phyloP scores from a whole-genome alignment of 805 yeast genomes.

The Blastobotrys terrestris region DNA sequence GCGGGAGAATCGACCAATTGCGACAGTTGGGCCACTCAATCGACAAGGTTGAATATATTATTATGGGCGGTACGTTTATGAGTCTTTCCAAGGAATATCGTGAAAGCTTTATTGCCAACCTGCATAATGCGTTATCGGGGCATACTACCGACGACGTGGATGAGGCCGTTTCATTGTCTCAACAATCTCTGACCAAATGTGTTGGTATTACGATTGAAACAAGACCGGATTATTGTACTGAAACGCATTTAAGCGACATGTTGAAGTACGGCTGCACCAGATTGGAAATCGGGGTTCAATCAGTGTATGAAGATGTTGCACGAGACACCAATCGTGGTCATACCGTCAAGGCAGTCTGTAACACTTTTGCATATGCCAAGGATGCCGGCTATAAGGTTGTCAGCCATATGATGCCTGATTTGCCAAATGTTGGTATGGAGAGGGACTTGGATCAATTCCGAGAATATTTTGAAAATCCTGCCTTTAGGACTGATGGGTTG shows the following conservation, averaged over 20 bases:
- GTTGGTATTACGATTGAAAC: slow-evolving; percentile 98
- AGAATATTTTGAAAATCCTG: slow-evolving; percentile 96
- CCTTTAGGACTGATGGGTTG: slow-evolving; percentile 92
- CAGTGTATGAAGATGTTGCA: slow-evolving; percentile 96
- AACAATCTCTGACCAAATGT: slow-evolving; percentile 92
- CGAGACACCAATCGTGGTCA: slow-evolving; percentile 98
- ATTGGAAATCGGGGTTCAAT: slow-evolving; percentile 93
- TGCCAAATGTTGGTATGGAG: slow-evolving; percentile 98
- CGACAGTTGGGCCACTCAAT: slow-evolving; percentile 93
- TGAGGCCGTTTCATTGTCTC: slow-evolving; percentile 86
- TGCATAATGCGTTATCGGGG: slow-evolving; percentile 94
- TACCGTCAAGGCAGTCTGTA: slow-evolving; percentile 92
- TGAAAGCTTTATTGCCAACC: slow-evolving; percentile 78
- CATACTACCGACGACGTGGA: slow-evolving; percentile 80
- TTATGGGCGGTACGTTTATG: slow-evolving; percentile 99
- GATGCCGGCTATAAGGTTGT: slow-evolving; percentile 98
- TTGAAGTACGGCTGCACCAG: slow-evolving; percentile 94
- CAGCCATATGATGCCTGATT: slow-evolving; percentile 99
- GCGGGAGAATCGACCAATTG: slow-evolving; percentile 94
- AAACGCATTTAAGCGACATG: slow-evolving; percentile 93
- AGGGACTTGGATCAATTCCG: slow-evolving; percentile 92
- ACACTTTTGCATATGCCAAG: slow-evolving; percentile 91
- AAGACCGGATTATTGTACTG: slow-evolving; percentile 97
- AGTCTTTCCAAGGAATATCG: slow-evolving; percentile 84
- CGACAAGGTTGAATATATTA: slow-evolving; percentile 94